These are phyloP conservation scores for Prinsepia uniflora DNA, from an alignment of 306 rosid genomes.

Conservation along the genomic window DNA sequence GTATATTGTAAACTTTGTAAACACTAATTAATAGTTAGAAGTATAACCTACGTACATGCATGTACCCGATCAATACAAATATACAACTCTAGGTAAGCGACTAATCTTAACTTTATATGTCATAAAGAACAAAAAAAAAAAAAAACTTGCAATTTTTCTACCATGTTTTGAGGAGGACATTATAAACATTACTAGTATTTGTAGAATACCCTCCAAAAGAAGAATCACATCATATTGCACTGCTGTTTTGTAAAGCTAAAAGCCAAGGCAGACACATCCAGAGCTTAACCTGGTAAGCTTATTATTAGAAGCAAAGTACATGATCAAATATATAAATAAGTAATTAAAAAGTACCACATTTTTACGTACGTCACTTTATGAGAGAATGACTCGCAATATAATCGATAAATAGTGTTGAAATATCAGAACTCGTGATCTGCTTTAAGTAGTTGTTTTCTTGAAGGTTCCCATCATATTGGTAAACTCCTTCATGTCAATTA, in stretches of 20 bases:
- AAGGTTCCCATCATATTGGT: constrained; percentile 55
- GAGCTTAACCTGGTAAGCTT: background rate
- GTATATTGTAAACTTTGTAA: too few species aligned
- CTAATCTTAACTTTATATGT: too few species aligned
- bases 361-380: too few species aligned
- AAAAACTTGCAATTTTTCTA: background rate
- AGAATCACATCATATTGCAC: background rate
- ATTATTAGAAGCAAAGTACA: constrained; percentile 3
- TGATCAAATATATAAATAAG: background rate
- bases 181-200: background rate
- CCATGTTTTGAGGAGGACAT: background rate
- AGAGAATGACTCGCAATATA: too few species aligned
- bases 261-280: background rate
- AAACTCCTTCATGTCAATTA: constrained; percentile 64
- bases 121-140: background rate
- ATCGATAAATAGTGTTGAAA: too few species aligned
- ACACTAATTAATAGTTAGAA: too few species aligned
- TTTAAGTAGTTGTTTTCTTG: constrained; percentile 30
- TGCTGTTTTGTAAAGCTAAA: background rate
- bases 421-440: too few species aligned
- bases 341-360: too few species aligned
- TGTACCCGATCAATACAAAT: too few species aligned
- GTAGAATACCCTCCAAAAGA: background rate
- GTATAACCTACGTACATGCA: too few species aligned
- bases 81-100: too few species aligned